A percentile compares a stretch with the other conserved stretches of the same genome.
Conservation (phyloP, 1,284 basidiomycete genomes). For the Trametes pubescens region DNA sequence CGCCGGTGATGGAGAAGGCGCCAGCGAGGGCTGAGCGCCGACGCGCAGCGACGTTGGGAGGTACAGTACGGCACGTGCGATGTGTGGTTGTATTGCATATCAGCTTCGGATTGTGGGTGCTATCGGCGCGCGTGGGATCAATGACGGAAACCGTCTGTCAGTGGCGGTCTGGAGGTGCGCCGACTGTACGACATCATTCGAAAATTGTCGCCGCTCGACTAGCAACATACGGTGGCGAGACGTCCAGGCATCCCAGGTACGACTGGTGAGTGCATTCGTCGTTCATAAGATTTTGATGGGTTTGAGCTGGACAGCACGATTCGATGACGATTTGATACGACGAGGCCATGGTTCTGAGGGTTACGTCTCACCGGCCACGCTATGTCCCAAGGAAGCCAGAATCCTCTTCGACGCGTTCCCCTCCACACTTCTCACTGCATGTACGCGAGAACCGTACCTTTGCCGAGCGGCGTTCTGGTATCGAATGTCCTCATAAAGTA, state of each 20-base stretch:
- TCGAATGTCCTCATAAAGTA: not conserved
- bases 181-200: not conserved
- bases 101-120: conserved; percentile 9
- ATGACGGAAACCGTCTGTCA: not conserved
- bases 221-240: not conserved
- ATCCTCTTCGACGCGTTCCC: not conserved
- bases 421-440: not conserved
- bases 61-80: not conserved
- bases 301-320: not conserved
- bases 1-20: conserved; percentile 10
- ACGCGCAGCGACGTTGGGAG: not conserved
- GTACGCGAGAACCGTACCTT: not conserved
- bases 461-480: not conserved
- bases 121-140: not conserved
- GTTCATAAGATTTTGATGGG: not conserved
- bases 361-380: not conserved
- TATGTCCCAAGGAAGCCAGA: not conserved
- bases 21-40: not conserved
- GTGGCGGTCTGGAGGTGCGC: not conserved
- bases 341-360: not conserved
- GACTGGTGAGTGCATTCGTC: not conserved
- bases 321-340: too few relatives aligned
- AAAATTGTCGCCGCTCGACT: not conserved
- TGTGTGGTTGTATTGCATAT: conserved; percentile 1
- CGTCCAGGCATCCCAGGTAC: conserved; percentile 1